Base-by-base conservation (phyloP, 2,329 filamentous ascomycete species). In the Aureobasidium sp. region DNA sequence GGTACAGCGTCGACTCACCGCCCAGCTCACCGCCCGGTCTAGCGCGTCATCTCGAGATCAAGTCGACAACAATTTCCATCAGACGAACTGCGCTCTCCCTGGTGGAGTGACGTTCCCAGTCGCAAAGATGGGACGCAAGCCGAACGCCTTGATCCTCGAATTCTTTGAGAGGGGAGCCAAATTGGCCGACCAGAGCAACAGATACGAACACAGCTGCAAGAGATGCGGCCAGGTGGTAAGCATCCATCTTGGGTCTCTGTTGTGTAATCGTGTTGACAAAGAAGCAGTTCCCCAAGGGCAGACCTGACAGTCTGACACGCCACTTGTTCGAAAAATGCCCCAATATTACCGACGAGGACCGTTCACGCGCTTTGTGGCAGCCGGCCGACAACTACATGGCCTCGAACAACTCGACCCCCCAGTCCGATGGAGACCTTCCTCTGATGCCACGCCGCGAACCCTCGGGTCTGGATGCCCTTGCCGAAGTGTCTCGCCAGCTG, bases 131-230 rank as follows among this genome's bases (percentile, higher is more conserved):
- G 90, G 90, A 71, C 84, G 90, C 71, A 87, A 87, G 75, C 90
- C 89, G 65, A 93, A 94, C 74, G 84, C 85, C 68, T 80, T 95
- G 67, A 92, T 96, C 72, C 81, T 89, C 73, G 85, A 93, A 75
- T 94, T 90, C 78, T 96, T 96, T 74, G 84, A 89, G 72, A 84
- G 91, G 67, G 92, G 92, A 10, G 83, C 84, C 40, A 96, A 96
- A 76, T 82, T 96, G 68, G 85, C 87, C 70, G 90, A 96, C 75
- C 87, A 89, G 65, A 94, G 89, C 77, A 96, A 95, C 73, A 85
- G 92, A 61, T 96, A 96, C 71, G 86, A 90, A 67, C 90, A 96
- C 71, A 94, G 89, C 13, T 96, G 91, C 82, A 93, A 89, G 73
- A 81, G 85, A 65, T 95, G 90, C 72, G 90, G 90, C 66, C 88